phyloP scores from a whole-genome alignment of 1,139 yeast genomes.

The Zygotorulaspora mrakii region DNA sequence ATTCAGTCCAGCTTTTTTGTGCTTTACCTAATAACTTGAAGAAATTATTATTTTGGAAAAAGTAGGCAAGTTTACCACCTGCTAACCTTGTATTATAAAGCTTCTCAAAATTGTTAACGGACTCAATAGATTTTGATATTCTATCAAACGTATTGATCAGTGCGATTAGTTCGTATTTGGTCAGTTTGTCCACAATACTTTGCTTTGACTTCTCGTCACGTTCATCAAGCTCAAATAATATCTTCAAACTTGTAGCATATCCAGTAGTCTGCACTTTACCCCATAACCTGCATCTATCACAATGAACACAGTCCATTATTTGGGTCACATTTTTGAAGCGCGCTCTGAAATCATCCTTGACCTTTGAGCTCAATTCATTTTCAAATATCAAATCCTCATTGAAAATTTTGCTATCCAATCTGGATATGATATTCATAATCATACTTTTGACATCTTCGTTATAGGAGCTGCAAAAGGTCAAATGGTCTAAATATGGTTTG shows the following conservation, averaged over 20 bases:
- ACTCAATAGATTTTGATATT: constrained; percentile 74
- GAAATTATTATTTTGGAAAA: constrained; percentile 33
- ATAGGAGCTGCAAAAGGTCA: constrained; percentile 48
- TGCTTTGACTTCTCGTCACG: constrained; percentile 42
- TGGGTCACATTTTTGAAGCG: constrained; percentile 87
- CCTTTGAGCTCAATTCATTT: constrained; percentile 39
- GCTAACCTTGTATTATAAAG: constrained; percentile 43
- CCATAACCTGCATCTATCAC: constrained; percentile 97
- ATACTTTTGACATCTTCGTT: constrained; percentile 47
- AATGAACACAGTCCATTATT: constrained; percentile 97
- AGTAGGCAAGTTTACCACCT: constrained; percentile 23
- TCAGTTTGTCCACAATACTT: constrained; percentile 47
- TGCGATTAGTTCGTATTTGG: constrained; percentile 86
- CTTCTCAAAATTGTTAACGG: constrained; percentile 66
- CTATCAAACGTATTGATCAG: constrained; percentile 89
- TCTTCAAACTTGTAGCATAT: constrained; percentile 91
- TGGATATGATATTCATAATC: constrained; percentile 41
- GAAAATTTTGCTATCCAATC: constrained; percentile 49
- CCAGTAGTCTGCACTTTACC: constrained; percentile 97
- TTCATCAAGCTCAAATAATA: constrained; percentile 67
- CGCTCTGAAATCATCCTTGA: constrained; percentile 74
- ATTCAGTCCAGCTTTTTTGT: constrained; percentile 21
- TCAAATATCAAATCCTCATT: constrained; percentile 57
- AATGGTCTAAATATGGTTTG: constrained; percentile 45
- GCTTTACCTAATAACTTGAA: constrained; percentile 31